These are phyloP conservation scores for Camelina sativa DNA, from an alignment of 345 rosid genomes.

Conservation along the genomic window DNA sequence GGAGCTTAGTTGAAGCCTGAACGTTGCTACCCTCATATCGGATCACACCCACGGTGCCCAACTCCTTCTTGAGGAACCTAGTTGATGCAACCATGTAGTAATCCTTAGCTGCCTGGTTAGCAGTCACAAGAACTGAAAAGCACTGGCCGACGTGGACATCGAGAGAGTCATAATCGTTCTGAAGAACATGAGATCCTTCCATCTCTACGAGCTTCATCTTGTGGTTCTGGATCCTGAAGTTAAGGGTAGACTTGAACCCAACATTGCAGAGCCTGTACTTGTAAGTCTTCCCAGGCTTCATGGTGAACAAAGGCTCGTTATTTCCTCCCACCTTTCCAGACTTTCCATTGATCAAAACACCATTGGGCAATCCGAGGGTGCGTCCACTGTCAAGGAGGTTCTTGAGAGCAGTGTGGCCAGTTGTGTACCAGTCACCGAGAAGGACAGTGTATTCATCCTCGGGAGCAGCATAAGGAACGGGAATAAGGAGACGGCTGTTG, in stretches of 20 bases:
- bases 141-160: conserved; percentile 76
- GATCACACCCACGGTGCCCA: conserved; percentile 51
- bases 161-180: conserved; percentile 63
- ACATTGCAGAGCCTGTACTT: conserved; percentile 66
- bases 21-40: conserved; percentile 50
- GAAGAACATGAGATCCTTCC: conserved; percentile 76
- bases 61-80: conserved; percentile 49
- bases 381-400: conserved; percentile 57
- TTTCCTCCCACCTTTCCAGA: conserved; percentile 36
- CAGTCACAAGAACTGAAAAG: conserved; percentile 57
- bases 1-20: conserved; percentile 52
- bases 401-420: conserved; percentile 52
- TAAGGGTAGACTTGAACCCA: conserved; percentile 60
- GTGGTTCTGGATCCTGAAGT: conserved; percentile 70
- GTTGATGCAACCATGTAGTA: conserved; percentile 67
- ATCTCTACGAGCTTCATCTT: conserved; percentile 67
- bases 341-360: conserved; percentile 66
- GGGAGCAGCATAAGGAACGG: conserved; percentile 65
- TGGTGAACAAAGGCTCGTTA: conserved; percentile 53
- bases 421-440: conserved; percentile 63
- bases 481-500: conserved; percentile 68
- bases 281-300: conserved; percentile 63
- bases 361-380: conserved; percentile 56
- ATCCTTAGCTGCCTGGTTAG: conserved; percentile 57
- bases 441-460: conserved; percentile 70